Evolutionary conservation across 2,329 filamentous ascomycete genomes (phyloP).

Genomic region (Diaporthe helianthi): DNA sequence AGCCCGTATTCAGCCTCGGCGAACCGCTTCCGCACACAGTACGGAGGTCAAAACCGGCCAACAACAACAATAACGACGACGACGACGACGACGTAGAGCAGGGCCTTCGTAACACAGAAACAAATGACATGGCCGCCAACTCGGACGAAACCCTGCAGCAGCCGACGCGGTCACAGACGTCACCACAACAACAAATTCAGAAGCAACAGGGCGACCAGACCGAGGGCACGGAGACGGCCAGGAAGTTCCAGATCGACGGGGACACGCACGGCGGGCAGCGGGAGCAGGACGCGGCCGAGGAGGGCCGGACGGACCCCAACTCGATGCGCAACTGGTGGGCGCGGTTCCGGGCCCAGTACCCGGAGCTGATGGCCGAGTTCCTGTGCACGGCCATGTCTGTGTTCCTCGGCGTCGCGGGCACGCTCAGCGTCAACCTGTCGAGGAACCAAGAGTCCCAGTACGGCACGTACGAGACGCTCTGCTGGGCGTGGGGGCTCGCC

Average conservation of each 20-base stretch:
- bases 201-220: slow-evolving; percentile 32
- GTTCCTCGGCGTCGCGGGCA: slow-evolving; percentile 40
- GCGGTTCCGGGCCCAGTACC: slow-evolving; percentile 40
- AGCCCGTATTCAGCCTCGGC: slow-evolving; percentile 40
- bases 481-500: slow-evolving; percentile 43
- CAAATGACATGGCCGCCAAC: background rate
- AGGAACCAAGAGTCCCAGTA: slow-evolving; percentile 37
- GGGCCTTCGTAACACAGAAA: slow-evolving; percentile 20
- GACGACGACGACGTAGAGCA: slow-evolving; percentile 30
- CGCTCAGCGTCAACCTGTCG: slow-evolving; percentile 41
- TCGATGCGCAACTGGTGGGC: slow-evolving; percentile 42
- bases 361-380: slow-evolving; percentile 42
- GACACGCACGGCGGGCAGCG: slow-evolving; percentile 37
- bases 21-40: slow-evolving; percentile 37
- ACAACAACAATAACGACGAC: slow-evolving; percentile 21
- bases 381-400: slow-evolving; percentile 39
- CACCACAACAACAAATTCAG: slow-evolving; percentile 6
- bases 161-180: background rate
- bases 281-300: slow-evolving; percentile 36
- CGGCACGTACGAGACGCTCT: slow-evolving; percentile 40
- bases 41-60: slow-evolving; percentile 21
- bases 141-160: background rate
- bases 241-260: slow-evolving; percentile 39
- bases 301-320: slow-evolving; percentile 37
- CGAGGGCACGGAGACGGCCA: slow-evolving; percentile 31